phyloP scores from a whole-genome alignment of 2,329 filamentous ascomycete species.

The Bertia moriformis region DNA sequence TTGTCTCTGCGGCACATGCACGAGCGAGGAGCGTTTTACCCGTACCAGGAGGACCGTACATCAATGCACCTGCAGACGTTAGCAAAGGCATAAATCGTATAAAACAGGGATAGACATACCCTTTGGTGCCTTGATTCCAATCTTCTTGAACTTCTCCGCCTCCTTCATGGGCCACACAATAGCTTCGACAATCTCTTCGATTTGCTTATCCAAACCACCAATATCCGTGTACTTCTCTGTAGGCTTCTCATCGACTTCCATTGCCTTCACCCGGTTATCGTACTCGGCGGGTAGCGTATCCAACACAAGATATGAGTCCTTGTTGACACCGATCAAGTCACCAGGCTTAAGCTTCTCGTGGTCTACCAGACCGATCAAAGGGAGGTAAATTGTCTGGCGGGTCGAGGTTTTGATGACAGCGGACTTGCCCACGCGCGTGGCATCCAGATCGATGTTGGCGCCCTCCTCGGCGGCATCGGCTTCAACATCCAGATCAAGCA shows the following conservation, averaged over 20 bases:
- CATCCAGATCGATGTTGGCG: constrained; percentile 66
- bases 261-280: constrained; percentile 66
- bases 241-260: constrained; percentile 72
- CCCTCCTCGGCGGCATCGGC: constrained; percentile 63
- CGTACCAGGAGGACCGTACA: constrained; percentile 59
- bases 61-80: constrained; percentile 43
- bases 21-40: constrained; percentile 57
- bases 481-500: constrained; percentile 60
- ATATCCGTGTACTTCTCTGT: constrained; percentile 70
- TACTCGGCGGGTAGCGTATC: constrained; percentile 69
- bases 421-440: constrained; percentile 64
- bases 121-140: constrained; percentile 68
- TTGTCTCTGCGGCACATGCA: constrained; percentile 63
- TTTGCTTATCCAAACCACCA: constrained; percentile 65
- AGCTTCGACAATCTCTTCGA: constrained; percentile 64
- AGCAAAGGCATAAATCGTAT: background rate
- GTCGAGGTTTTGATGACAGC: constrained; percentile 71
- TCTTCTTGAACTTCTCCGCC: constrained; percentile 66
- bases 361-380: constrained; percentile 62
- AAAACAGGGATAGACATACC: constrained; percentile 28
- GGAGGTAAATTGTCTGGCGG: constrained; percentile 64
- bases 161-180: constrained; percentile 74
- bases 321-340: constrained; percentile 66
- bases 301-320: constrained; percentile 64
- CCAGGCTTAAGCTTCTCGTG: constrained; percentile 63